Evolutionary conservation across 2,329 filamentous ascomycete species (phyloP).

Genomic region (Fusarium hainanense): DNA sequence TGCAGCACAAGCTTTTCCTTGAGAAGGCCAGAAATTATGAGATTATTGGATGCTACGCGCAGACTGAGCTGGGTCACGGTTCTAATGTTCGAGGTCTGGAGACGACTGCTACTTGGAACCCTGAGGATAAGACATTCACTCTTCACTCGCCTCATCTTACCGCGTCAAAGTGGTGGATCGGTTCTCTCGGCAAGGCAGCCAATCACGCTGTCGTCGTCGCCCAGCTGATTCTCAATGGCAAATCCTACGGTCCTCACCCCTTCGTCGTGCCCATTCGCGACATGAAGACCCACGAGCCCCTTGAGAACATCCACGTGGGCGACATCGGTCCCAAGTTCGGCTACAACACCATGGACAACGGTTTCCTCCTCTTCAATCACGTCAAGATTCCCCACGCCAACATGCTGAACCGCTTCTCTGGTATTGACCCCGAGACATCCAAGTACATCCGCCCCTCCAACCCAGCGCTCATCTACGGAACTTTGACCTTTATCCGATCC

Average conservation of each 20-base stretch:
- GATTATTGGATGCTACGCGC: conserved; percentile 82
- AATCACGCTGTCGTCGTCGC: conserved; percentile 85
- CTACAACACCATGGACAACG: conserved; percentile 86
- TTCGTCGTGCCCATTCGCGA: conserved; percentile 82
- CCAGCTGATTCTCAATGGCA: conserved; percentile 76
- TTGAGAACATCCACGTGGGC: conserved; percentile 77
- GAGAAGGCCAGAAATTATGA: conserved; percentile 75
- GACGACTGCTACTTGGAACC: conserved; percentile 79
- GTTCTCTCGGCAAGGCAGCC: conserved; percentile 78
- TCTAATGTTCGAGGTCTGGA: conserved; percentile 80
- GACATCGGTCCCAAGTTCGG: conserved; percentile 86
- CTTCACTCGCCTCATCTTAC: conserved; percentile 80
- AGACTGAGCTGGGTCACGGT: conserved; percentile 83
- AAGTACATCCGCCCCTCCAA: conserved; percentile 75
- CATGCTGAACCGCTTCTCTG: conserved; percentile 78
- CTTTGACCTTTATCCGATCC: conserved; percentile 79
- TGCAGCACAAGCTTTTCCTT: conserved; percentile 79
- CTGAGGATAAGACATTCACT: conserved; percentile 77
- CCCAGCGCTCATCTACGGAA: conserved; percentile 77
- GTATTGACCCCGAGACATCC: conserved; percentile 74
- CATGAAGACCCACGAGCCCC: conserved; percentile 73
- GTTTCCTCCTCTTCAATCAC: conserved; percentile 81
- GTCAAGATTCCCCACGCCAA: conserved; percentile 77
- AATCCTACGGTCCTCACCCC: conserved; percentile 78
- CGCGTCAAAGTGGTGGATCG: conserved; percentile 87